Evolutionary conservation across 176 grass and related monocot genomes (phyloP).

Genomic region (Bromus sterilis): DNA sequence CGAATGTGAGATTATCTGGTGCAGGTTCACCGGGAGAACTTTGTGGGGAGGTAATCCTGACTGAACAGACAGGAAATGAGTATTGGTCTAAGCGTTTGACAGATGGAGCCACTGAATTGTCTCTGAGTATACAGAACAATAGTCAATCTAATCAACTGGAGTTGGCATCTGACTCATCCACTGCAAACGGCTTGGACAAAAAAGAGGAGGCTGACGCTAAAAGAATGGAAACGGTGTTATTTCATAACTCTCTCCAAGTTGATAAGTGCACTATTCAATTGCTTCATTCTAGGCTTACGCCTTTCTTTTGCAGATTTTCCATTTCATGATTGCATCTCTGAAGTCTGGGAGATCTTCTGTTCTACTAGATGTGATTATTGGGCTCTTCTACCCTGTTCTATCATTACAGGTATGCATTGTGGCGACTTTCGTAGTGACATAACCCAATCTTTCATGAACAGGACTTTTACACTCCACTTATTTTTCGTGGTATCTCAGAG

Average conservation of each 20-base stretch:
- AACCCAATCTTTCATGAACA: not conserved
- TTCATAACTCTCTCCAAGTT: slow-evolving; percentile 4
- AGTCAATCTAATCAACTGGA: slow-evolving; percentile 58
- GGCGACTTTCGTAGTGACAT: not conserved
- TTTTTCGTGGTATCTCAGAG: not conserved
- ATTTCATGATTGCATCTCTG: slow-evolving; percentile 83
- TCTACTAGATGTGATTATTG: slow-evolving; percentile 69
- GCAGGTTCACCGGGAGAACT: slow-evolving; percentile 12
- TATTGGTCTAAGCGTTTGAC: slow-evolving; percentile 66
- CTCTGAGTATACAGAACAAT: slow-evolving; percentile 67
- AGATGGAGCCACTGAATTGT: slow-evolving; percentile 65
- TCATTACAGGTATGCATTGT: slow-evolving; percentile 71
- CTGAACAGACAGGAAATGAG: slow-evolving; percentile 40
- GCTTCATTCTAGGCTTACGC: slow-evolving; percentile 17
- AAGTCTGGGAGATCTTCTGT: slow-evolving; percentile 90
- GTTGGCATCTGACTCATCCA: slow-evolving; percentile 20
- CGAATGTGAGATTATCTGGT: slow-evolving; percentile 68
- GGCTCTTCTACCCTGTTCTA: slow-evolving; percentile 68
- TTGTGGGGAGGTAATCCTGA: slow-evolving; percentile 37
- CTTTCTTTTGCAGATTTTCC: slow-evolving; percentile 71
- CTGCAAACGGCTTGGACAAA: slow-evolving; percentile 42
- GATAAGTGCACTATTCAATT: not conserved
- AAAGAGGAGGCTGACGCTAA: slow-evolving; percentile 44
- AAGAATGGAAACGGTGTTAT: slow-evolving; percentile 87
- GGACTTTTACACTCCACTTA: not conserved